Base-by-base conservation (phyloP, 2,329 filamentous ascomycete species). In the Davidsoniella virescens region DNA sequence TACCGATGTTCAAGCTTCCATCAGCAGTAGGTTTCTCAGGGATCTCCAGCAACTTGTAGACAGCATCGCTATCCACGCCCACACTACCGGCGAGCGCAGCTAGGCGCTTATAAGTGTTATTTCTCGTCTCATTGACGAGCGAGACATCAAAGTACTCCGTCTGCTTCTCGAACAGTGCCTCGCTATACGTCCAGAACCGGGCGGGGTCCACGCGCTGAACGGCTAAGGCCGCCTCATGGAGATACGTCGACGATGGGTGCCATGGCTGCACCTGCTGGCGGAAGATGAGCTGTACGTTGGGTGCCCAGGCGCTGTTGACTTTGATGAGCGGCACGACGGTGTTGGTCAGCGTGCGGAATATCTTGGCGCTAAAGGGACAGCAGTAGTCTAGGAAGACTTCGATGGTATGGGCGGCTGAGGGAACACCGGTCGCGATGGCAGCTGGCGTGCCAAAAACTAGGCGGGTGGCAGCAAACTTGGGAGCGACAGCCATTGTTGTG, bases 211-310 rank as follows among this genome's bases (percentile, higher is more conserved):
- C 64, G 47, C 74, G 75, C 57, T 90, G 72, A 1, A 95, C 86
- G 2, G 87, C 90, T 29, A 87, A 75, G 3, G 71, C 88, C 29
- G 87, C 84, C 72, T 96, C 90, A 68, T 90, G 85, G 51, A 76
- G 71, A 9, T 87, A 72, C 5, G 83, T 87, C 39, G 79, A 87
- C 17, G 83, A 87, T 1, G 90, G 90, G 67, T 96, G 88, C 90
- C 90, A 94, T 12, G 87, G 87, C 68, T 94, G 87, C 59, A 95
- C 78, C 63, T 94, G 87, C 63, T 90, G 88, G 46, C 88, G 82
- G 71, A 95, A 85, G 60, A 96, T 76, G 57, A 94, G 71, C 58
- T 84, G 73, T 2, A 94, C 67, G 54, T 71, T 72, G 53, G 69
- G 57, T 12, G 69, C 63, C 62, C 69, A 71, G 20, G 67, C 58